Evolutionary conservation across 176 grass and related monocot genomes (phyloP), one percentile per base, ranked within the genome.

Genomic region (Microstegium vimineum): DNA sequence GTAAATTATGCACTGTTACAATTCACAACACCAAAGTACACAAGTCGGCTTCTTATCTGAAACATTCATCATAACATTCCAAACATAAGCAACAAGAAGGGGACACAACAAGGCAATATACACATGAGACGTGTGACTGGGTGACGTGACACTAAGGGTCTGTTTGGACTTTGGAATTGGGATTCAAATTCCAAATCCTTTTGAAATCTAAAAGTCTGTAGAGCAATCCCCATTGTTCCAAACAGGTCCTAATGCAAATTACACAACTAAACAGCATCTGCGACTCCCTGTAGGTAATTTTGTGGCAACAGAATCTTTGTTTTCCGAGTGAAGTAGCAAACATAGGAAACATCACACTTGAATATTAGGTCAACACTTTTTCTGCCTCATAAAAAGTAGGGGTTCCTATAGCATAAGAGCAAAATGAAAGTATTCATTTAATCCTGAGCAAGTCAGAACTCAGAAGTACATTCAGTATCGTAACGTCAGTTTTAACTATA

Each of bases 371-470:
- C 30, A 66, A 78, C 66, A 86, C 27, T 18, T 23, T 67, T 78
- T 32, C 42, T 14, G 20, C 23, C 4, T 2, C 46, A 40, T 38
- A 26, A 67, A n/a, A 47, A 60, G 16, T 20, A 74, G 18, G 42
- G 13, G 23, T n/a, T 61, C 12, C 10, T 36, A 84, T 42, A 80
- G 5, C 66, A 67, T 37, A 89, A 33, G 40, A 85, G 62, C 51
- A 70, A 47, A 47, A 0, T 47, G 16, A 5, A 52, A 38, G 38
- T 20, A 46, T 73, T 73, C 20, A 78, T 5, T 31, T 77, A 47
- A 82, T 22, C 12, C 61, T 86, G 18, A 73, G 71, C 23, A 57
- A 59, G 17, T 28, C 25, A 63, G 45, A 84, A 75, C 23, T 86
- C 41, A 41, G n/a, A 49, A 18, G 11, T 69, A 78, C n/a, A 67